Conservation (phyloP, 75 land plant genomes). For the Pinus taeda region DNA sequence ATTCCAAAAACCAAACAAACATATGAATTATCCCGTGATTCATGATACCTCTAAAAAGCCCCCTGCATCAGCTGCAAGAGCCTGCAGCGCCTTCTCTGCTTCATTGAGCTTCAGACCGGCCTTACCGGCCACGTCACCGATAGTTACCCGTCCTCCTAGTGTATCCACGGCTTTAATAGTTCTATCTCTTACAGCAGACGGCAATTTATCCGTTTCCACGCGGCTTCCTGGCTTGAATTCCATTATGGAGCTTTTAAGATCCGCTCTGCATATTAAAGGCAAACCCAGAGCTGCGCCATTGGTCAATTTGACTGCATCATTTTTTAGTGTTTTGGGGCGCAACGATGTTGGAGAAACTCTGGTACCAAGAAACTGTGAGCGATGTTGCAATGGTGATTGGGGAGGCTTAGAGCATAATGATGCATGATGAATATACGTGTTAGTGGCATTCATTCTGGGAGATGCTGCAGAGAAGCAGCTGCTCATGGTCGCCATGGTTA, state of each 20-base stretch:
- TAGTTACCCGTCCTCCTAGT: constrained; percentile 78
- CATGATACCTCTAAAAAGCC: constrained; percentile 87
- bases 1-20: not conserved
- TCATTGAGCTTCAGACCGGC: constrained; percentile 76
- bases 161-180: constrained; percentile 87
- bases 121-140: constrained; percentile 83
- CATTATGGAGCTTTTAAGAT: constrained; percentile 16
- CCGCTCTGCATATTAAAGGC: constrained; percentile 13
- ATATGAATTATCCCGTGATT: not conserved
- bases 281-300: not conserved
- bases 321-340: not conserved
- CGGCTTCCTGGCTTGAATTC: constrained; percentile 40
- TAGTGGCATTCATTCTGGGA: not conserved
- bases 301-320: not conserved
- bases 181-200: constrained; percentile 65
- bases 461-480: constrained; percentile 3
- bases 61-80: constrained; percentile 86
- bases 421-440: not conserved
- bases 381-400: not conserved
- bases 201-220: constrained; percentile 75
- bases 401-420: not conserved
- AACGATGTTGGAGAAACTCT: not conserved
- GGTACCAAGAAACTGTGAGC: not conserved
- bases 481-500: not conserved
- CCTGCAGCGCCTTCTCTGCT: constrained; percentile 89